These are phyloP conservation scores for Pharnaceum exiguum DNA, from an alignment of 148 eudicot genomes.

Conservation along the genomic window DNA sequence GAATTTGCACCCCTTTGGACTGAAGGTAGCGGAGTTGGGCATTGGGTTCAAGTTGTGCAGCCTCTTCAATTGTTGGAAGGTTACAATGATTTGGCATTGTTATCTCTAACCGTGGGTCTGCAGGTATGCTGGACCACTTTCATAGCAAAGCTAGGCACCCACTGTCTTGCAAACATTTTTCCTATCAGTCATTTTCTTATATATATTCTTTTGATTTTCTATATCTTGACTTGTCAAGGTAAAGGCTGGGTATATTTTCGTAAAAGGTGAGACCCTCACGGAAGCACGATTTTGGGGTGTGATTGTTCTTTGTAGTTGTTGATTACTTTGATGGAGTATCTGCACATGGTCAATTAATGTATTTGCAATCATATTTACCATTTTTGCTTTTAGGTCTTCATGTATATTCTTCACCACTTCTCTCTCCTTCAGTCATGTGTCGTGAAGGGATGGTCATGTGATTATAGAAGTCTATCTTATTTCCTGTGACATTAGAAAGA, in stretches of 20 bases:
- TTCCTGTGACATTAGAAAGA: no score
- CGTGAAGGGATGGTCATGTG: neutral
- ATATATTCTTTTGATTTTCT: no score
- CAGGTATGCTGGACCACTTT: constrained; percentile 50
- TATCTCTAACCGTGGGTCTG: constrained; percentile 84
- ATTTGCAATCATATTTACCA: no score
- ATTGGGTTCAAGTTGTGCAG: constrained; percentile 73
- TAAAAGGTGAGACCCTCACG: no score
- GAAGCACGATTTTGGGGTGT: no score
- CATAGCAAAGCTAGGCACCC: neutral
- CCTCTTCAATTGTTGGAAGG: constrained; percentile 67
- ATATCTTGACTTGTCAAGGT: no score
- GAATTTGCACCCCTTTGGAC: constrained; percentile 16
- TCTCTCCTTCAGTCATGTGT: neutral
- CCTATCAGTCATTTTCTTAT: no score
- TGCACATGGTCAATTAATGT: neutral
- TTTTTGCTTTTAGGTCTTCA: neutral
- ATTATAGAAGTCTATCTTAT: neutral
- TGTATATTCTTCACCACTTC: neutral
- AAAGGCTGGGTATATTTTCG: no score
- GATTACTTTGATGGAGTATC: neutral
- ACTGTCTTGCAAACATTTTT: no score
- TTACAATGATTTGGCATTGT: constrained; percentile 61
- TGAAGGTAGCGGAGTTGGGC: constrained; percentile 75
- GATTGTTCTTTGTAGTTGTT: no score